A percentile compares a stretch with the other conserved stretches of the same genome.
Conservation (phyloP, 2,329 filamentous ascomycete species). For the Ceratocystis diversiconidia region DNA sequence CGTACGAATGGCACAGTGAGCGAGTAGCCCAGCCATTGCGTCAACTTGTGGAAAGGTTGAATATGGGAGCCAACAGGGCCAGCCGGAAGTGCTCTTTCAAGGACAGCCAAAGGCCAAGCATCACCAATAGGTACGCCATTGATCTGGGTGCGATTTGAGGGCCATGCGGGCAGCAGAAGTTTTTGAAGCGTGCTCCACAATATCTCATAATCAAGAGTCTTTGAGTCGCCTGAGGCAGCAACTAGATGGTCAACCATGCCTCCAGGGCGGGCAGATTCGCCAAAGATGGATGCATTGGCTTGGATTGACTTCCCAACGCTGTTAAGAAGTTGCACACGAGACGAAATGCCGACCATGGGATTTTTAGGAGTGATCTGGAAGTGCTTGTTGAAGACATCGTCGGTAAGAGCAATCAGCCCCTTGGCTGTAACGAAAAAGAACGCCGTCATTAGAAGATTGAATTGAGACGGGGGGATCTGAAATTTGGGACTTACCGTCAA, state of each 20-base stretch:
- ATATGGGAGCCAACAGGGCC: conserved; percentile 23
- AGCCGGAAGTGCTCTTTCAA: conserved; percentile 18
- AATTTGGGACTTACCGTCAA: conserved; percentile 26
- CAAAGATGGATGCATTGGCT: conserved; percentile 28
- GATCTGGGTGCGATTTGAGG: conserved; percentile 37
- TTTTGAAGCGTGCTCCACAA: conserved; percentile 33
- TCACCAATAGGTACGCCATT: conserved; percentile 33
- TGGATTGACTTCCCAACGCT: conserved; percentile 31
- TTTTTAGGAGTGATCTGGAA: conserved; percentile 34
- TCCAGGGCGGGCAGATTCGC: conserved; percentile 31
- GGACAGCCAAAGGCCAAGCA: conserved; percentile 32
- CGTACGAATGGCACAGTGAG: conserved; percentile 50
- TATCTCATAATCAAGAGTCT: conserved; percentile 26
- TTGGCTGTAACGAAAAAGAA: conserved; percentile 21
- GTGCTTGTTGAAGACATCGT: conserved; percentile 25
- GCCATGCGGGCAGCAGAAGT: conserved; percentile 36
- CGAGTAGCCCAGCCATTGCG: conserved; percentile 61
- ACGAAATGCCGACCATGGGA: conserved; percentile 32
- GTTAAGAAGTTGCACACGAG: conserved; percentile 30
- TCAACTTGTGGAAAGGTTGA: conserved; percentile 47
- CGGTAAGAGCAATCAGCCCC: conserved; percentile 26
- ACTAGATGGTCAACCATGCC: conserved; percentile 34
- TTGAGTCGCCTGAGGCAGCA: conserved; percentile 21
- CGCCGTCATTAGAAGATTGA: not conserved
- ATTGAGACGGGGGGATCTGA: not conserved